Evolutionary conservation across 2,329 filamentous ascomycete species (phyloP).

Genomic region (Penicillium concentricum): DNA sequence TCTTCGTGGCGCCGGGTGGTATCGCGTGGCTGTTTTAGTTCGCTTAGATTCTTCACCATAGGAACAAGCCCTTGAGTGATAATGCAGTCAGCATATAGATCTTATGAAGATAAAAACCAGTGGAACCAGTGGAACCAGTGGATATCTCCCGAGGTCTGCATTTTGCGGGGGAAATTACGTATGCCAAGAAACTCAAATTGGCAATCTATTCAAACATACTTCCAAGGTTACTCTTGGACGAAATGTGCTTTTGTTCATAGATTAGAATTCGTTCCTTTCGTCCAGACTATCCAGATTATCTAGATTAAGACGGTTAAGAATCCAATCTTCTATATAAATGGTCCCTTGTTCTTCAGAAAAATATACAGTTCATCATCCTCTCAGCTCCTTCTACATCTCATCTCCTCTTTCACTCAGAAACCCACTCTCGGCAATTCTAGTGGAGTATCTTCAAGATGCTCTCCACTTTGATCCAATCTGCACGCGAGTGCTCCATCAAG

Average conservation of each 20-base stretch:
- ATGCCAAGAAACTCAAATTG: neutral
- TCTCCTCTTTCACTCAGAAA: neutral
- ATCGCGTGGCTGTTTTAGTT: neutral
- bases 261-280: neutral
- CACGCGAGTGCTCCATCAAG: neutral
- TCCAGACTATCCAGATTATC: neutral
- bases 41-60: neutral
- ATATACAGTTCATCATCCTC: neutral
- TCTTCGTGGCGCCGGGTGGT: neutral
- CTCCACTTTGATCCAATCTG: neutral
- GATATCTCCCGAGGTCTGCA: neutral
- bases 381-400: neutral
- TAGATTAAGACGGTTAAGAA: neutral
- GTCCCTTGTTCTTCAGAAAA: neutral
- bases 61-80: neutral
- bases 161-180: neutral
- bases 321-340: neutral
- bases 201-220: neutral
- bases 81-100: neutral
- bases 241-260: neutral
- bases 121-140: neutral
- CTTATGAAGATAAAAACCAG: neutral
- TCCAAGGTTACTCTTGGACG: no score
- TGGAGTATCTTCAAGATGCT: neutral
- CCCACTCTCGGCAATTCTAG: neutral